Evolutionary conservation across 768 basidiomycete genomes (phyloP), one percentile per base, ranked within the genome.

Genomic region (Mrakia hoshinonis): DNA sequence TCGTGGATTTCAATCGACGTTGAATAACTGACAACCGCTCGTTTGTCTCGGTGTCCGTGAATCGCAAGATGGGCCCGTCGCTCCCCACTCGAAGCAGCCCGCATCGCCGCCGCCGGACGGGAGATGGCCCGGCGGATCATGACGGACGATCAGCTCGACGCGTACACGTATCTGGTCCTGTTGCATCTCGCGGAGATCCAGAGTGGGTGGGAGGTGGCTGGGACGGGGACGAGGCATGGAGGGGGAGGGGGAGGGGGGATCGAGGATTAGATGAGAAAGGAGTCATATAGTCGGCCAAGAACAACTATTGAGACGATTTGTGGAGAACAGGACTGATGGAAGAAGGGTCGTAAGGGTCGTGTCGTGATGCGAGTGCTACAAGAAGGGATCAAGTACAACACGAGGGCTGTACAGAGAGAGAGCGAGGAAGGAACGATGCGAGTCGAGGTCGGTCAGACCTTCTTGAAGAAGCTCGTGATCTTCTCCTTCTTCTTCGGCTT

Each of bases 401-500:
- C 13, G 20, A 31, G 31, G 10, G 31, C 2, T 11, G 29, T 13
- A 3, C 20, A 9, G 43, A 46, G 11, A 18, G 12, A 15, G 24
- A 0, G 36, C 18, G 39, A 43, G 26, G 12, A n/a, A n/a, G n/a
- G n/a, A n/a, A n/a, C n/a, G n/a, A n/a, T n/a, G 11, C 26, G 46
- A 22, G 22, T 11, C 4, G 36, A 18, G 10, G 6, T 47, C 12
- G n/a, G n/a, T 60, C 43, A 60, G 24, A 38, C 39, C 11, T 26
- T 13, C 18, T 43, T 46, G 22, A 60, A 68, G 26, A 47, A 58
- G 26, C 49, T 46, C 10, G 67, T 68, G 54, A 70, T 61, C 61
- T 68, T 66, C 3, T 69, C 72, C 18, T 73, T 74, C 43, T 64
- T 61, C 22, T 65, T 31, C 36, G 39, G 61, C 54, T 73, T 60